These are phyloP conservation scores for Hordeum pubiflorum DNA, from an alignment of 202 grass and related monocot species.

Conservation along the genomic window DNA sequence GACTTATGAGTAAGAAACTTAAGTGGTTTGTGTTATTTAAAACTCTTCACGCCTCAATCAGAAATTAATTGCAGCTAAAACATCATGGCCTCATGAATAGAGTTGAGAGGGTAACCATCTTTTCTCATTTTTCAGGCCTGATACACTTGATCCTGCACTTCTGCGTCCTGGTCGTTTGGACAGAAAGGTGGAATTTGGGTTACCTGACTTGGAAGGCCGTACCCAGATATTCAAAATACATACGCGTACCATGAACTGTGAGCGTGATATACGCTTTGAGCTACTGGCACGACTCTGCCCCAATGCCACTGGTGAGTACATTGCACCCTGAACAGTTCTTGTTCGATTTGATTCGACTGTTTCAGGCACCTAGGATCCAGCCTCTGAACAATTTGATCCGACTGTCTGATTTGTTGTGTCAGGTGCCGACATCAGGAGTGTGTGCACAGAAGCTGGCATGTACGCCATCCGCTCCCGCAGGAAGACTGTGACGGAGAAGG, in stretches of 20 bases:
- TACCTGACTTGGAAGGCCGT: slow-evolving; percentile 77
- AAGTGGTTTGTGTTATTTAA: neutral
- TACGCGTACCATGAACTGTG: slow-evolving; percentile 82
- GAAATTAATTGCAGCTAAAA: neutral
- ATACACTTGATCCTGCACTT: slow-evolving; percentile 80
- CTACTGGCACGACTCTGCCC: slow-evolving; percentile 86
- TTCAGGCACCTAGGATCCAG: neutral
- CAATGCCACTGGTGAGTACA: slow-evolving; percentile 72
- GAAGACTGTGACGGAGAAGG: slow-evolving; percentile 92
- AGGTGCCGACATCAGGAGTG: slow-evolving; percentile 90
- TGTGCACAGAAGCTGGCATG: slow-evolving; percentile 93
- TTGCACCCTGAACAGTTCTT: neutral
- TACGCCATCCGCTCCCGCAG: slow-evolving; percentile 76
- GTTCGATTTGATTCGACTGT: neutral
- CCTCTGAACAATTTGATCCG: neutral
- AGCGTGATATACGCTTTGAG: slow-evolving; percentile 82
- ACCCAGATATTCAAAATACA: slow-evolving; percentile 97
- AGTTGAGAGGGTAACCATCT: neutral
- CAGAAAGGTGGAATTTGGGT: slow-evolving; percentile 79
- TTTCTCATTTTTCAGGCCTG: slow-evolving; percentile 39
- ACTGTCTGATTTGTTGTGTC: neutral
- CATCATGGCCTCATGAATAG: neutral
- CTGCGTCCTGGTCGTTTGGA: slow-evolving; percentile 82
- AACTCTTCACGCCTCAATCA: neutral
- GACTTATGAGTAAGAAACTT: neutral